Evolutionary conservation across 1,139 yeast species (phyloP), one percentile per base, ranked within the genome.

Genomic region (Suhomyces taliae): DNA sequence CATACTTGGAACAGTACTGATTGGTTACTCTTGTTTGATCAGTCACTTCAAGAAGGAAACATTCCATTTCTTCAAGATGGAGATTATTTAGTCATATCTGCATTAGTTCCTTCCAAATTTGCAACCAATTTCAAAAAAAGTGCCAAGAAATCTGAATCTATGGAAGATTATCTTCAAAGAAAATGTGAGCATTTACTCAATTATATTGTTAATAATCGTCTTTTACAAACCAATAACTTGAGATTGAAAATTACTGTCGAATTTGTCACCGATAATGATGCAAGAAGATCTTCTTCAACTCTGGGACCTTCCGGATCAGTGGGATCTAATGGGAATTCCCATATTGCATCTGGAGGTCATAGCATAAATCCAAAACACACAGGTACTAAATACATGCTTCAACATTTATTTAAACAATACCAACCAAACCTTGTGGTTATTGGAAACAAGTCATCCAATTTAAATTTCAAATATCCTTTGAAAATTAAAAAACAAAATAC

Each of bases 241-340:
- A 67, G 65, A 39, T 59, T 81, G 37, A 77, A 78, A 50, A 64
- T 83, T 8, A 80, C 85, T 0, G 77, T 83, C 11, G 87, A 82
- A 54, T 70, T 82, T 50, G 76, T 81, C 12, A 53, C 57, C n/a
- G 60, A 56, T 36, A 42, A 44, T 27, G 57, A 54, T 14, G 38
- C 11, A n/a, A 8, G 37, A 6, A 37, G 33, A 9, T n/a, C 42
- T 6, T 10, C 42, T n/a, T 43, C 49, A 8, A n/a, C 15, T 12
- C 43, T 42, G 45, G 44, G 48, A 8, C 37, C 48, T 4, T 37
- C 42, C 7, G 35, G 36, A 11, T 12, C 27, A 5, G 31, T 40
- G 12, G 29, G n/a, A 11, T 36, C 46, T 12, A 11, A 14, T 14
- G 31, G 14, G 8, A 34, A 33, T n/a, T 12, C 38, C n/a, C 15